Conservation (phyloP, 352 stramenopile species). For the Phytopythium kandeliae region DNA sequence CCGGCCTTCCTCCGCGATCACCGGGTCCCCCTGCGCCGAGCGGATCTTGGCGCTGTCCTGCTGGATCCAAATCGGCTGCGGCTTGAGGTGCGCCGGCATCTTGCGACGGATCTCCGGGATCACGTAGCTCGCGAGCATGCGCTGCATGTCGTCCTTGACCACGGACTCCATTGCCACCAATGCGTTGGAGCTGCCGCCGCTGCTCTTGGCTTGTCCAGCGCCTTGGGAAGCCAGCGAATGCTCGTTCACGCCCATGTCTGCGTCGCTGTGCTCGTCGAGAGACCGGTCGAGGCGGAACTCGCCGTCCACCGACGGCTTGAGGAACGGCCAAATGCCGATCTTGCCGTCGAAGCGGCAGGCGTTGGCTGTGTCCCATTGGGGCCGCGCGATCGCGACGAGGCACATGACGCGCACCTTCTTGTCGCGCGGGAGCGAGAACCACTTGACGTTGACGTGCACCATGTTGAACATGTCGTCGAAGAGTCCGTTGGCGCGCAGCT, state of each 20-base stretch:
- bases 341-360: conserved; percentile 35
- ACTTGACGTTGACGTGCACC: conserved; percentile 44
- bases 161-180: conserved; percentile 22
- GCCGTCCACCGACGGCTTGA: conserved; percentile 5
- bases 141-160: conserved; percentile 35
- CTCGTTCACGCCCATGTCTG: not conserved
- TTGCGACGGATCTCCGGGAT: conserved; percentile 24
- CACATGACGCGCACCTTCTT: conserved; percentile 41
- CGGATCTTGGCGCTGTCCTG: conserved; percentile 39
- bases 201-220: not conserved
- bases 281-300: not conserved
- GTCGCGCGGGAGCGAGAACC: conserved; percentile 28
- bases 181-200: not conserved
- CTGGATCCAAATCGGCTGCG: conserved; percentile 30
- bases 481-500: conserved; percentile 25
- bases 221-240: not conserved
- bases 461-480: conserved; percentile 42
- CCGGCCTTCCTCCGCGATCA: conserved; percentile 27
- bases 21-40: conserved; percentile 15
- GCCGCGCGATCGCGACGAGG: conserved; percentile 30
- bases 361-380: conserved; percentile 30
- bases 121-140: conserved; percentile 29
- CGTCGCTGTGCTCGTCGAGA: not conserved
- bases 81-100: conserved; percentile 27
- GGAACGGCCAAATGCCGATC: conserved; percentile 38